phyloP scores from a whole-genome alignment of 176 grass and related monocot species.

The Rhipidocladum racemiflorum region DNA sequence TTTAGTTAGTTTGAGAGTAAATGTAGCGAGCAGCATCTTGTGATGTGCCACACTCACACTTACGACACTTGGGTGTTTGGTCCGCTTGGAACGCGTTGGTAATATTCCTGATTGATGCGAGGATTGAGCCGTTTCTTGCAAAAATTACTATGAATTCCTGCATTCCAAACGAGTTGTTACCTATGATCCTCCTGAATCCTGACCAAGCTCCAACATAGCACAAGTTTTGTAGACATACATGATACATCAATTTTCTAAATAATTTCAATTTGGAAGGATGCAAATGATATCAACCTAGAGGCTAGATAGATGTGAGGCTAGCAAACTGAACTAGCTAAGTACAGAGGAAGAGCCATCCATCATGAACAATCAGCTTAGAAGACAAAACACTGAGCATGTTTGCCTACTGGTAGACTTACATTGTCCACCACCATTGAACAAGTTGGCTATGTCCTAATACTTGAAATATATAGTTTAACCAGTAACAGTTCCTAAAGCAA shows the following conservation, averaged over 20 bases:
- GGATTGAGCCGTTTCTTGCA: too few species aligned
- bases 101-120: too few species aligned
- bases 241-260: background rate
- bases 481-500: background rate
- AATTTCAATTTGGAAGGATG: background rate
- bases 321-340: too few species aligned
- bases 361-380: background rate
- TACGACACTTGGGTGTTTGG: too few species aligned
- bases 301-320: too few species aligned
- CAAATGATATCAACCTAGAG: too few species aligned
- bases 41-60: background rate
- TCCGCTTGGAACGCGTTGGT: too few species aligned
- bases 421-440: conserved; percentile 3
- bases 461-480: background rate
- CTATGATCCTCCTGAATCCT: background rate
- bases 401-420: conserved; percentile 19
- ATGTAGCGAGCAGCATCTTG: background rate
- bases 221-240: background rate
- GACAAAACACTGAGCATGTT: background rate
- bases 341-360: too few species aligned
- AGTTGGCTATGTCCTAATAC: background rate
- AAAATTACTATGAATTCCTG: too few species aligned
- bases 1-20: background rate
- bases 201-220: too few species aligned
- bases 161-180: too few species aligned